Evolutionary conservation across 208 protist species (phyloP).

Genomic region (Trypanosoma rangeli): DNA sequence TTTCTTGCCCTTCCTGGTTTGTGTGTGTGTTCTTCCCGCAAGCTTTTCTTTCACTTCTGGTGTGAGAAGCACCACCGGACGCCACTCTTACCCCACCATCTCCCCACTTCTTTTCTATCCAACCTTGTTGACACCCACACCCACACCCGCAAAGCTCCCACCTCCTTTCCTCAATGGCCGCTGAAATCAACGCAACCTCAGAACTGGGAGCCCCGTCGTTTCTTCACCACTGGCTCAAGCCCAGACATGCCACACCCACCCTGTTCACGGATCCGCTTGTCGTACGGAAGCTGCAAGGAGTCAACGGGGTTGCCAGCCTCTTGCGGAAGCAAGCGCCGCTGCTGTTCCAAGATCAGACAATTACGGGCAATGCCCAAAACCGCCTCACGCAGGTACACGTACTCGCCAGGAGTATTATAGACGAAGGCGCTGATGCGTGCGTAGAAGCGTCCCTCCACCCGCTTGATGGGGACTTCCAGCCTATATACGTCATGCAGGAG

Average conservation of each 20-base stretch:
- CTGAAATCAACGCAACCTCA: slow-evolving; percentile 4
- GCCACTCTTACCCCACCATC: too few species aligned
- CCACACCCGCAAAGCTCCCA: too few species aligned
- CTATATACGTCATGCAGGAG: slow-evolving; percentile 67
- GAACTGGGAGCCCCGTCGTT: slow-evolving; percentile 44
- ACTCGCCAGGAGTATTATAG: slow-evolving; percentile 87
- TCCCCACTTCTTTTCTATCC: too few species aligned
- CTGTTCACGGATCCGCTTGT: slow-evolving; percentile 54
- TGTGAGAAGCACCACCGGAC: too few species aligned
- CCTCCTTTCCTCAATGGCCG: neutral
- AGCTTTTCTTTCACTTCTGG: too few species aligned
- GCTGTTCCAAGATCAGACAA: slow-evolving; percentile 38
- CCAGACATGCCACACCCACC: slow-evolving; percentile 59
- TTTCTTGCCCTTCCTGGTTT: too few species aligned
- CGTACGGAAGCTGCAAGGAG: slow-evolving; percentile 33
- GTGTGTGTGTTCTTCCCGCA: too few species aligned
- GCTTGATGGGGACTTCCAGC: slow-evolving; percentile 90
- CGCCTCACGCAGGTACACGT: slow-evolving; percentile 78
- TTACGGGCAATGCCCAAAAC: slow-evolving; percentile 57
- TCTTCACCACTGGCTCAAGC: slow-evolving; percentile 47
- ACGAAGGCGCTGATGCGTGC: slow-evolving; percentile 87
- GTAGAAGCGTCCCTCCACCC: slow-evolving; percentile 75
- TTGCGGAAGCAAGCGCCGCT: neutral
- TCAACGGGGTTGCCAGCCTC: neutral
- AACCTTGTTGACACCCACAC: too few species aligned